Evolutionary conservation across 257 asterid genomes (phyloP), one percentile per base, ranked within the genome.

Genomic region (Solanum neorickii): DNA sequence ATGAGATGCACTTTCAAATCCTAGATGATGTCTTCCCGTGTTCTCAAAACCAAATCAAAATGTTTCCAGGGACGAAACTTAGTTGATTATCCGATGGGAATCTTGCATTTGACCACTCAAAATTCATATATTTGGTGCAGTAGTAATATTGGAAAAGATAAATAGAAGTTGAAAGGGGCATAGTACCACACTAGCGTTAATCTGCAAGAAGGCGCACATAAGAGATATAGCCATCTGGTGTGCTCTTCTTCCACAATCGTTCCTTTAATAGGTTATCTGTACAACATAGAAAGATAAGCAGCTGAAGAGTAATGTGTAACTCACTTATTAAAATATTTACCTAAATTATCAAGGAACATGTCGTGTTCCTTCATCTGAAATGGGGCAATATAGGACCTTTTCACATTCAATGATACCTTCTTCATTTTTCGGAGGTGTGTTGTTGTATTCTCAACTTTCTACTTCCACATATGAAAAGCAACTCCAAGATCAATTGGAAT

Each of bases 191-290:
- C 87, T 92, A 97, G 70, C 78, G 90, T 4, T 98, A 98, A 90
- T 95, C 98, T 25, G 96, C 98, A 75, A 95, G 97, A 91, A 97
- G 95, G 88, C 94, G 90, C 88, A 97, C 98, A 92, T 94, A 95
- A 86, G 98, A 95, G 88, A 97, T 95, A 91, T 94, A 91, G 91
- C 93, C 95, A 93, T 88, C 95, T 80, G 92, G 91, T 77, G 80
- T 88, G 83, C 94, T 92, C 82, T 77, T 86, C 74, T 92, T 92
- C 73, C 97, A 98, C 89, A 94, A 96, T 92, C 94, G 98, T 93
- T 94, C 98, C 92, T 95, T 94, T 74, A 94, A 92, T 92, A 97
- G 89, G 83, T 98, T 88, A 96, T 95, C 98, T 97, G 95, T 88
- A 84, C 84, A 86, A 15, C 44, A 86, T 89, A 41, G 86, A 66